Evolutionary conservation across 805 yeast species (phyloP).

Genomic region (Sugiyamaella americana): DNA sequence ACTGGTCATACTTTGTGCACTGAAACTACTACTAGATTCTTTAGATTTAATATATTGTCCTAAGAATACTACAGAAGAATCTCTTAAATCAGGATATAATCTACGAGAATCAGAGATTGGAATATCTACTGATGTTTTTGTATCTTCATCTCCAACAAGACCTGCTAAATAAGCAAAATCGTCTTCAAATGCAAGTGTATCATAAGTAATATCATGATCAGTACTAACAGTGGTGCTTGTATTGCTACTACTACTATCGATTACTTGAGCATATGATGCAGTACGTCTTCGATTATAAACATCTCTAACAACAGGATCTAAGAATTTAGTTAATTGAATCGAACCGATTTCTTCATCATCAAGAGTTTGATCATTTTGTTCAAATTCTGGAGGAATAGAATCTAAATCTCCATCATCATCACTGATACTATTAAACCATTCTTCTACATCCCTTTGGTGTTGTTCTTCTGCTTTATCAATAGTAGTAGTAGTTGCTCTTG

Average conservation of each 20-base stretch:
- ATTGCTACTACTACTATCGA: background rate
- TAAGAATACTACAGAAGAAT: slow-evolving; percentile 29
- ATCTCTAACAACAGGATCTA: slow-evolving; percentile 6
- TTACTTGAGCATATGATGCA: slow-evolving; percentile 7
- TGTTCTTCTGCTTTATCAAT: slow-evolving; percentile 21
- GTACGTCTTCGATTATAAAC: slow-evolving; percentile 5
- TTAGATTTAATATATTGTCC: slow-evolving; percentile 25
- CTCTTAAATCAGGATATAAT: slow-evolving; percentile 30
- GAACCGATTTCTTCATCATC: slow-evolving; percentile 8
- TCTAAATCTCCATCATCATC: slow-evolving; percentile 24
- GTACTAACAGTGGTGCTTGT: background rate
- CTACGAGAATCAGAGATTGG: slow-evolving; percentile 9
- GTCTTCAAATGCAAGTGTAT: slow-evolving; percentile 22
- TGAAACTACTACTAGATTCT: slow-evolving; percentile 5
- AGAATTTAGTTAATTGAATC: slow-evolving; percentile 8
- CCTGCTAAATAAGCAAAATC: slow-evolving; percentile 32
- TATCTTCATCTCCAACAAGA: slow-evolving; percentile 26
- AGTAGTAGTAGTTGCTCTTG: slow-evolving; percentile 2
- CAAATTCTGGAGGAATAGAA: slow-evolving; percentile 10
- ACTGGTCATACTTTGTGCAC: background rate
- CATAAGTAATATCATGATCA: slow-evolving; percentile 5
- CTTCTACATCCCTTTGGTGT: slow-evolving; percentile 32
- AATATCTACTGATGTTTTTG: slow-evolving; percentile 9
- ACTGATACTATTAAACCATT: slow-evolving; percentile 27
- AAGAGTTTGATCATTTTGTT: background rate